These are phyloP conservation scores for Immersiella caudata DNA, from an alignment of 495 filamentous ascomycete species.

Conservation along the genomic window DNA sequence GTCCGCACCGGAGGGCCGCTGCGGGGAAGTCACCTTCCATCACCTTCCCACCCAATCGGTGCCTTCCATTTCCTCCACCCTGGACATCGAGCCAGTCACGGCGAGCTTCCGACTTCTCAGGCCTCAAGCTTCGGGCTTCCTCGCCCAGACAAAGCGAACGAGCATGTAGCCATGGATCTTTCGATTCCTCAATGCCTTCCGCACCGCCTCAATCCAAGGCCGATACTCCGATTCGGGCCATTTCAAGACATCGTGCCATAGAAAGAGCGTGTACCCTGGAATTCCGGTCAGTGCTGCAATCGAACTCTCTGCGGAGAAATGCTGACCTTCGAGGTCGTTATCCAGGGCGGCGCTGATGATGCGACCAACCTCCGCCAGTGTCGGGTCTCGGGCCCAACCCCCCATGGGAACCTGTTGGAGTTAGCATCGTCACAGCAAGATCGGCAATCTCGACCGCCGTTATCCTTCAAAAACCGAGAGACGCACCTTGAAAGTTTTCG, in stretches of 20 bases:
- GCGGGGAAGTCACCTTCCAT: not conserved
- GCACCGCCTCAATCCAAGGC: not conserved
- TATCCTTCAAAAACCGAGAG: not conserved
- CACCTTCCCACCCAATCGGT: not conserved
- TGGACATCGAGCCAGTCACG: not conserved
- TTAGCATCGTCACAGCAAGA: not conserved
- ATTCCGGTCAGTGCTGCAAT: not conserved
- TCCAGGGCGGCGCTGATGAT: not conserved
- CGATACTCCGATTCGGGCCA: constrained; percentile 9
- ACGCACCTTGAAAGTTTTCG: constrained; percentile 10
- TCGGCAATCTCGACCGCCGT: not conserved
- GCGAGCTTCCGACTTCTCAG: not conserved
- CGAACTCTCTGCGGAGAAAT: not conserved
- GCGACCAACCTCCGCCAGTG: constrained; percentile 1
- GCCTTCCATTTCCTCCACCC: not conserved
- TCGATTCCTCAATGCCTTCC: constrained; percentile 1
- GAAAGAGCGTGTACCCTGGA: constrained; percentile 9
- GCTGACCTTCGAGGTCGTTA: constrained; percentile 11
- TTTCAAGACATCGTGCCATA: constrained; percentile 14
- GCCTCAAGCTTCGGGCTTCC: constrained; percentile 5
- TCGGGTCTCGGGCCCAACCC: constrained; percentile 6
- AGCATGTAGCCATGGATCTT: constrained; percentile 15
- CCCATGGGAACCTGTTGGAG: constrained; percentile 1
- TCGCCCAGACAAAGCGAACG: constrained; percentile 1
- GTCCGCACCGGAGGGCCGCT: not conserved